Conservation (phyloP, 768 basidiomycete genomes). For the Lactarius sp. region DNA sequence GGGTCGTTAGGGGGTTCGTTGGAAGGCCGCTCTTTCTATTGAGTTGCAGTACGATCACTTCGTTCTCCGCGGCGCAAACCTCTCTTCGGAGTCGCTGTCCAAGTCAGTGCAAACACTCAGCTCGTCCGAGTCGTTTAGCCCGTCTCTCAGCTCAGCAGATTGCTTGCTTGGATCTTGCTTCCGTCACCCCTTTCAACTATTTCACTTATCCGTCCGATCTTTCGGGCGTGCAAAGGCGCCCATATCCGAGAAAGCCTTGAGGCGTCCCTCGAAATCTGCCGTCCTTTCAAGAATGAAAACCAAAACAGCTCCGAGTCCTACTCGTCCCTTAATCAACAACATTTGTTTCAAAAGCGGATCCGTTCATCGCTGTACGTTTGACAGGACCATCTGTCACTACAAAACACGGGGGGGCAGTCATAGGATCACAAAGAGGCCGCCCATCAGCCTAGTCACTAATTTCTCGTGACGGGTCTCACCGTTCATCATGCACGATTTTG, state of each 20-base stretch:
- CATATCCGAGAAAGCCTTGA: neutral
- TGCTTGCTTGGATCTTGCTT: neutral
- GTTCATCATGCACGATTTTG: conserved; percentile 1
- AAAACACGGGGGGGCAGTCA: neutral
- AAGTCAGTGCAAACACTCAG: neutral
- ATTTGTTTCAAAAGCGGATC: conserved; percentile 4
- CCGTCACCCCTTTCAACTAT: neutral
- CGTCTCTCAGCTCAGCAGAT: neutral
- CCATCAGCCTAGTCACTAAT: neutral
- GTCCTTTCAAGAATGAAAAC: conserved; percentile 1
- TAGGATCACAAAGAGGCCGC: neutral
- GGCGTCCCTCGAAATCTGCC: neutral
- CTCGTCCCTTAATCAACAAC: conserved; percentile 20
- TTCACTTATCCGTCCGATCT: neutral
- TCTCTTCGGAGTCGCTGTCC: neutral
- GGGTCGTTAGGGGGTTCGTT: conserved; percentile 1
- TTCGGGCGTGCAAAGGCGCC: neutral
- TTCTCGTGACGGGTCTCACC: neutral
- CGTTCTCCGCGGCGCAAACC: conserved; percentile 20
- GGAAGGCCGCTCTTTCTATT: conserved; percentile 5
- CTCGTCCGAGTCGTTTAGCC: neutral
- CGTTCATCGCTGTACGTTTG: conserved; percentile 10
- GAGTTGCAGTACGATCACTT: conserved; percentile 9
- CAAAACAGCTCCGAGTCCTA: conserved; percentile 5
- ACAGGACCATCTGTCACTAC: conserved; percentile 20